Base-by-base conservation (phyloP, 768 basidiomycete species). In the Rubroboletus pulcherrimus region DNA sequence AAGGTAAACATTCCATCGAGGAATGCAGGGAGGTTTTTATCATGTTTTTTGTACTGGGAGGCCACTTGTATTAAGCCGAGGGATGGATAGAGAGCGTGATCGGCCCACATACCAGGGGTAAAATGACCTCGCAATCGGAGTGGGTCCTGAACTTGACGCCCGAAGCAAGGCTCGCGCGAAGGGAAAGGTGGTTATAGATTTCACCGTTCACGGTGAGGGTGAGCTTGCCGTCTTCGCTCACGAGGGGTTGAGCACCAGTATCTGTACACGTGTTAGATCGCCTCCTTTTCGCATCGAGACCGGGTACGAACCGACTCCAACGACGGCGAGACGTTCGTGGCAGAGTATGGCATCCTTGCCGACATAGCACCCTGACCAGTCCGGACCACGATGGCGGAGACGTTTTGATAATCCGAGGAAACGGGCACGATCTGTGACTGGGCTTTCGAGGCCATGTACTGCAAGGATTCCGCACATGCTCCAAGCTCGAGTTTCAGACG, bases 1-100 rank as follows among this genome's bases (percentile, higher is more conserved):
- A 98, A 99, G 2, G 96, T 94, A 77, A 99, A 99, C 92, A 99
- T 96, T 61, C 97, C 97, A 68, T 99, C 97, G 56, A 99, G 87
- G 67, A 83, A 77, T 67, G 75, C 74, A 74, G 90, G 91, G 29
- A 96, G 75, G 4, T 81, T 81, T 61, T 83, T 91, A 66, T 77
- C 94, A 66, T 91, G 72, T 74, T 92, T 88, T 63, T 80, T 78
- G 77, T 97, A 98, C 96, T 98, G 61, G 10, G 51, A 17, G 38
- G 24, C 21, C 53, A 44, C 11, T 35, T 30, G 24, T 19, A 41
- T 52, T 52, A 3, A 62, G 35, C 15, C n/a, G 21, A 49, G n/a
- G 14, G 11, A 30, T 11, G 19, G 12, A 53, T 9, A 14, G 55
- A 62, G 33, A 29, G 24, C 7, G 19, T 10, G 43, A 19, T 51